Conservation (phyloP, 192 early-diverging fungal genomes). For the Helicostylum pulchrum region DNA sequence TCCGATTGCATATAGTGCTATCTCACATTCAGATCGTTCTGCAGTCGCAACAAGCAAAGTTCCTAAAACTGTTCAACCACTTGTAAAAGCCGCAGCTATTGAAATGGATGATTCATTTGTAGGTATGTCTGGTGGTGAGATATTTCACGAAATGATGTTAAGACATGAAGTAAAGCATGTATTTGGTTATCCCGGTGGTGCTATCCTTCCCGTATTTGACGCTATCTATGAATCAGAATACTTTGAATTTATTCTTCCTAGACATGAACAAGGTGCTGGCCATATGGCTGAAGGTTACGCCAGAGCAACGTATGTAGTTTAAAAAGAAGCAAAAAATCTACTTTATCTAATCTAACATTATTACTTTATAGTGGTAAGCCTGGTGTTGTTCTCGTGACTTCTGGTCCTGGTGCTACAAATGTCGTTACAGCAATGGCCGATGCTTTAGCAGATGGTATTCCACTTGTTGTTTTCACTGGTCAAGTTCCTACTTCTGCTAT, state of each 20-base stretch:
- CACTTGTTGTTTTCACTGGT: slow-evolving; percentile 93
- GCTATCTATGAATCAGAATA: slow-evolving; percentile 94
- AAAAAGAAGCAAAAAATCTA: background rate
- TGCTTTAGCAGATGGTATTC: slow-evolving; percentile 90
- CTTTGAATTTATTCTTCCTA: slow-evolving; percentile 94
- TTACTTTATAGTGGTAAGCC: slow-evolving; percentile 62
- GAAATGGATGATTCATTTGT: slow-evolving; percentile 80
- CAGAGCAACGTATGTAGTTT: slow-evolving; percentile 70
- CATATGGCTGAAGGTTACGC: slow-evolving; percentile 99
- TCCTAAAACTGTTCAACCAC: slow-evolving; percentile 7
- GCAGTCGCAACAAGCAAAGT: background rate
- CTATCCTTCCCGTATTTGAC: slow-evolving; percentile 97
- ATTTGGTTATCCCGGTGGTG: slow-evolving; percentile 98
- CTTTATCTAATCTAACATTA: background rate
- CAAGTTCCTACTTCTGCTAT: slow-evolving; percentile 90
- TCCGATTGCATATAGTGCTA: background rate
- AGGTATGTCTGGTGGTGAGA: slow-evolving; percentile 95
- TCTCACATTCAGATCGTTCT: slow-evolving; percentile 2
- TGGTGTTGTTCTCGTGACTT: slow-evolving; percentile 77
- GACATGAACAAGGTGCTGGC: slow-evolving; percentile 98
- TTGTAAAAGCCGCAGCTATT: background rate
- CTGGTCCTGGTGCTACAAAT: slow-evolving; percentile 97
- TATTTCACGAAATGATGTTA: slow-evolving; percentile 99
- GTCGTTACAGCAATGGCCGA: slow-evolving; percentile 97
- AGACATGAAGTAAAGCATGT: slow-evolving; percentile 88